Percentiles rank a stretch among this genome's conserved stretches.
phyloP scores from a whole-genome alignment of 2,329 filamentous ascomycete genomes.

The Cordyceps sp. region DNA sequence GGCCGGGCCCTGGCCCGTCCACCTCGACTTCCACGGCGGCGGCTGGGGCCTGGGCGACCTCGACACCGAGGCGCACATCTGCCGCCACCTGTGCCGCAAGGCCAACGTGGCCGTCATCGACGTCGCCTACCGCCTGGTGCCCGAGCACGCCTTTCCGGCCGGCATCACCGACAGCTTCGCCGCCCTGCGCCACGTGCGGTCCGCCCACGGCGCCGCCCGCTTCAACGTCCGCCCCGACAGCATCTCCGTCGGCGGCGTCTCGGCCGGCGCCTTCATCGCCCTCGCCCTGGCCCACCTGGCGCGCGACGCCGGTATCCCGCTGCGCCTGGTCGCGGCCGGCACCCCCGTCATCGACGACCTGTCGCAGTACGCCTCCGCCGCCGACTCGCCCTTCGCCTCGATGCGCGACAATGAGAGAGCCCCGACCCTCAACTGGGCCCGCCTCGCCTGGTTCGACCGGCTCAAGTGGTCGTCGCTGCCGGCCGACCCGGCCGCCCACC shows the following conservation, averaged over 20 bases:
- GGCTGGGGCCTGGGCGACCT: conserved; percentile 32
- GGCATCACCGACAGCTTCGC: conserved; percentile 30
- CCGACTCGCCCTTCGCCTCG: conserved; percentile 21
- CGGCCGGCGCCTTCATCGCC: conserved; percentile 24
- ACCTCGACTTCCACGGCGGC: conserved; percentile 32
- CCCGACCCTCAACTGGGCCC: conserved; percentile 25
- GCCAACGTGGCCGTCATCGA: conserved; percentile 29
- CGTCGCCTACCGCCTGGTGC: conserved; percentile 33
- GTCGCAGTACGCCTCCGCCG: conserved; percentile 15
- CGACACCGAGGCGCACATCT: conserved; percentile 30
- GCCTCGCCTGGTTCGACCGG: conserved; percentile 22
- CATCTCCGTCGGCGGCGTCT: conserved; percentile 27
- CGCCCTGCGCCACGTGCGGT: conserved; percentile 20
- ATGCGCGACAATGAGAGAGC: conserved; percentile 24
- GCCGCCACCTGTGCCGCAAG: conserved; percentile 26
- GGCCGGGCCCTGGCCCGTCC: conserved; percentile 25
- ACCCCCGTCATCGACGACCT: conserved; percentile 23
- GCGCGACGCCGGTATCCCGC: conserved; percentile 18
- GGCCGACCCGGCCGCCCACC: conserved; percentile 3
- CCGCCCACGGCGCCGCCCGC: conserved; percentile 12
- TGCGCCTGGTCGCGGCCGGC: conserved; percentile 20
- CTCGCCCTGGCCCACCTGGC: conserved; percentile 22
- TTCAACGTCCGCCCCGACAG: conserved; percentile 20
- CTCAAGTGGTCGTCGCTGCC: conserved; percentile 14
- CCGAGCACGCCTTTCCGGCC: conserved; percentile 30